Conservation (phyloP, 306 rosid species). For the Begonia fuchsioides region DNA sequence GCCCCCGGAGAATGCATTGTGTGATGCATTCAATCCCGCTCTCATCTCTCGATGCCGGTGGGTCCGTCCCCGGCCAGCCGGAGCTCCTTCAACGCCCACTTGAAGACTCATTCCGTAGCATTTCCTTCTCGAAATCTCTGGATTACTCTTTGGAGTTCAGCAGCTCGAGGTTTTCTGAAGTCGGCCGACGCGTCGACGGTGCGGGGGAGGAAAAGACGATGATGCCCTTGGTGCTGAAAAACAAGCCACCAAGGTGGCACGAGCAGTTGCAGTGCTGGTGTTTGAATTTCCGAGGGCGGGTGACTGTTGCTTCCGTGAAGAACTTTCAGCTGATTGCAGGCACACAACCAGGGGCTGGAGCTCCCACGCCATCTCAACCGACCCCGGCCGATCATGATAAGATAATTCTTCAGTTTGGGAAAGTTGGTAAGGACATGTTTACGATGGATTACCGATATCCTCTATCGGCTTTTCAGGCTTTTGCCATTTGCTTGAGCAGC, state of each 20-base stretch:
- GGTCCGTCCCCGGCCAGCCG: slow-evolving; percentile 63
- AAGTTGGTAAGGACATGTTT: slow-evolving; percentile 92
- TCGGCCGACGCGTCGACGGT: slow-evolving; percentile 1
- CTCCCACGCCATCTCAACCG: slow-evolving; percentile 14
- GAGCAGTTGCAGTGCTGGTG: slow-evolving; percentile 99
- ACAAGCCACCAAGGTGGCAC: slow-evolving; percentile 98
- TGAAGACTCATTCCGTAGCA: slow-evolving; percentile 21
- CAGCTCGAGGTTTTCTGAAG: slow-evolving; percentile 21
- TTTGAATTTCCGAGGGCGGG: slow-evolving; percentile 90
- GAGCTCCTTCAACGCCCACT: slow-evolving; percentile 45
- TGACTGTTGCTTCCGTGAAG: slow-evolving; percentile 90
- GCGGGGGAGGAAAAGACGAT: slow-evolving; percentile 27
- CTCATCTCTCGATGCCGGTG: slow-evolving; percentile 70
- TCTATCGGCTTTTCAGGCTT: slow-evolving; percentile 92
- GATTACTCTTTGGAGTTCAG: slow-evolving; percentile 42
- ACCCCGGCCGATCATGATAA: slow-evolving; percentile 60
- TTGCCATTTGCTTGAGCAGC: slow-evolving; percentile 98
- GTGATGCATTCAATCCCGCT: slow-evolving; percentile 87
- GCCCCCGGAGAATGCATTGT: slow-evolving; percentile 93
- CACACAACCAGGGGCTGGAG: slow-evolving; percentile 47
- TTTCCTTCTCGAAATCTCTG: slow-evolving; percentile 46
- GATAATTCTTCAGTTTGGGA: slow-evolving; percentile 86
- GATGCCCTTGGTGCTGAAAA: slow-evolving; percentile 38
- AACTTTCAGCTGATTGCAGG: slow-evolving; percentile 93
- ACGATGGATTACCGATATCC: slow-evolving; percentile 97